Evolutionary conservation across 495 filamentous ascomycete species (phyloP).

Genomic region (Hapsidospora chrysogenum): DNA sequence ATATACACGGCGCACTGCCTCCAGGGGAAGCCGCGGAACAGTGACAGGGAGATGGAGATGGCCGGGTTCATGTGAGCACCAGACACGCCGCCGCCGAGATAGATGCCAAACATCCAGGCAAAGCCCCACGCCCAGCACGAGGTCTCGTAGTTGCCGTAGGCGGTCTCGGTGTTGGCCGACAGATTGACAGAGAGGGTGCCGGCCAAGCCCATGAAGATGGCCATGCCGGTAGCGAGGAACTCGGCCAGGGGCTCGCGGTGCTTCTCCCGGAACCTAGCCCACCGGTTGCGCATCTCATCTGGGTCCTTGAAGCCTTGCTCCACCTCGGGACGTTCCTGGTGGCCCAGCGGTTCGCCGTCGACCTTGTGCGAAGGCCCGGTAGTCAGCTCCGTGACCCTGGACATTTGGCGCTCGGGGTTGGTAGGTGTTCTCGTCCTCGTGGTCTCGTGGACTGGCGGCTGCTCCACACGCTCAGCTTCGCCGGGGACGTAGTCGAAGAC

Average conservation of each 20-base stretch:
- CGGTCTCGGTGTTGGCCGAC: conserved; percentile 16
- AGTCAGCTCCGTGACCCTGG: neutral
- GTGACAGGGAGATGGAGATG: conserved; percentile 29
- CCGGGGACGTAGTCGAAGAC: conserved; percentile 10
- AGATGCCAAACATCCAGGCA: conserved; percentile 40
- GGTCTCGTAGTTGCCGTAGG: conserved; percentile 17
- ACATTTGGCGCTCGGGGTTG: conserved; percentile 1
- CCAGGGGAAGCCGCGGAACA: conserved; percentile 35
- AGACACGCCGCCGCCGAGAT: conserved; percentile 37
- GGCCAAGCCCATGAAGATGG: conserved; percentile 25
- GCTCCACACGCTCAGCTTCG: conserved; percentile 7
- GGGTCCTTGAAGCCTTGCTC: conserved; percentile 22
- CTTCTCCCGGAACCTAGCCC: conserved; percentile 33
- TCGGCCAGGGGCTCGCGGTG: conserved; percentile 34
- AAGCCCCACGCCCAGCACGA: conserved; percentile 36
- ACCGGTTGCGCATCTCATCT: conserved; percentile 33
- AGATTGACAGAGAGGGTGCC: conserved; percentile 31
- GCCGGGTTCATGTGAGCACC: conserved; percentile 37
- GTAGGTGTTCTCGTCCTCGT: conserved; percentile 1
- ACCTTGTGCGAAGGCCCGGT: conserved; percentile 1
- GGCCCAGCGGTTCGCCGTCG: conserved; percentile 10
- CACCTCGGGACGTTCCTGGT: conserved; percentile 5
- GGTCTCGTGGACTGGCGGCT: conserved; percentile 5
- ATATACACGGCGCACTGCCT: conserved; percentile 30
- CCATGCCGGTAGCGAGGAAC: conserved; percentile 20